A percentile compares a stretch with the other conserved stretches of the same genome.
These are phyloP conservation scores for Xylaria bambusicola DNA, from an alignment of 495 filamentous ascomycete genomes.

Conservation along the genomic window DNA sequence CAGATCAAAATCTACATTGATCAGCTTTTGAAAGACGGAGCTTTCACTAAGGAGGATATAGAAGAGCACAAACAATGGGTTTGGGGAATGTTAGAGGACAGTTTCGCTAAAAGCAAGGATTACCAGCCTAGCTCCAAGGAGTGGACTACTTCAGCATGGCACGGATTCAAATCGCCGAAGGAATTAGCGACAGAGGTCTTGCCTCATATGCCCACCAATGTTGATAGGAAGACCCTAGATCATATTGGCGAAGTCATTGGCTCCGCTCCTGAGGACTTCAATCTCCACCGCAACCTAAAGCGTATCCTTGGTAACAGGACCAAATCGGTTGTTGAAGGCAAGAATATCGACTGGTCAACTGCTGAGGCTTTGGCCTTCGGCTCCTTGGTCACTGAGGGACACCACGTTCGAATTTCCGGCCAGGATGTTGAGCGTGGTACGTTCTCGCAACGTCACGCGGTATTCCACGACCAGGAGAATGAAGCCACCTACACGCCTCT, in stretches of 20 bases:
- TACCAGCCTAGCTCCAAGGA: conserved; percentile 96
- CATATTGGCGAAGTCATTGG: conserved; percentile 79
- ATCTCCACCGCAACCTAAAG: conserved; percentile 90
- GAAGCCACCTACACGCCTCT: conserved; percentile 92
- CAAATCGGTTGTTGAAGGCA: conserved; percentile 90
- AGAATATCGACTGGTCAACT: conserved; percentile 96
- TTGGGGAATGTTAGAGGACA: conserved; percentile 97
- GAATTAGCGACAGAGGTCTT: conserved; percentile 93
- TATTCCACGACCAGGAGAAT: conserved; percentile 94
- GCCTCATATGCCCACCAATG: conserved; percentile 85
- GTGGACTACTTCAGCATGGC: conserved; percentile 98
- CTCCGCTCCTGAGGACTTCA: conserved; percentile 78
- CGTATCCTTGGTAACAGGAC: conserved; percentile 88
- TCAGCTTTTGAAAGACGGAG: conserved; percentile 83
- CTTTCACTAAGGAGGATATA: conserved; percentile 95
- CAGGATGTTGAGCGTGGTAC: conserved; percentile 99
- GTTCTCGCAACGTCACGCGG: conserved; percentile 96
- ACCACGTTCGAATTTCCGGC: conserved; percentile 94
- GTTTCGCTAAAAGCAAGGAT: conserved; percentile 94
- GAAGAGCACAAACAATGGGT: conserved; percentile 99
- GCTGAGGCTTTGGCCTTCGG: conserved; percentile 97
- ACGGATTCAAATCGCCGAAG: conserved; percentile 98
- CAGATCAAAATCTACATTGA: conserved; percentile 87
- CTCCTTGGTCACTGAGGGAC: conserved; percentile 83
- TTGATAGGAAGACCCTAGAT: conserved; percentile 67